Base-by-base conservation (phyloP, 306 rosid genomes). In the Amphicarpaea edgeworthii region DNA sequence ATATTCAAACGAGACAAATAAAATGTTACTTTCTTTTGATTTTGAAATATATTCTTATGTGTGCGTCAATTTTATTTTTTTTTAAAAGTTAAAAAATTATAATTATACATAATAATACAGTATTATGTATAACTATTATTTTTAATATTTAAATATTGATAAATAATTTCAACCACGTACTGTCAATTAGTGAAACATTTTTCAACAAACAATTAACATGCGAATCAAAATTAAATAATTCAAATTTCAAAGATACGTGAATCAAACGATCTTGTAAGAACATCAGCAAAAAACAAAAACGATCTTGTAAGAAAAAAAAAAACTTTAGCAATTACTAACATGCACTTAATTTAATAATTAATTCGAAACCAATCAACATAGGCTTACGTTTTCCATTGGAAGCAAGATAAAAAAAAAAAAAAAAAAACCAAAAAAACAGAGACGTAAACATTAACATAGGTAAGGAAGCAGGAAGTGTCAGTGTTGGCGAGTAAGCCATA, bases 401-500 rank as follows among this genome's bases (percentile, higher is more conserved):
- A 34, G 15, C 45, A 1, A 32, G 45, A 8, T 16, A 34, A 15
- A 61, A 2, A 32, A 2, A 21, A n/a, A 9, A 9, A 26, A 26
- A 26, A 26, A n/a, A n/a, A n/a, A n/a, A n/a, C n/a, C n/a, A n/a
- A n/a, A n/a, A n/a, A 60, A 62, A 23, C 3, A 3, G 15, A 40
- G 28, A 73, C 70, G 78, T 58, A 58, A 30, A 17, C n/a, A n/a
- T n/a, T 28, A 1, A 28, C 28, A 6, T 3, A 23, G 20, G 54
- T n/a, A 28, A 50, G 46, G 19, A 38, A 62, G n/a, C 17, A 2
- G 17, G 30, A 26, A 51, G 64, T 20, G 63, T 70, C 23, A 34
- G 14, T 19, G 72, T 62, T 47, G 34, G 11, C 14, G 37, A 38
- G 51, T 0, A 1, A 63, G 43, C 38, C 83, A 58, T 74, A 46